phyloP scores from a whole-genome alignment of 1,284 basidiomycete genomes.

The Meira nashicola region DNA sequence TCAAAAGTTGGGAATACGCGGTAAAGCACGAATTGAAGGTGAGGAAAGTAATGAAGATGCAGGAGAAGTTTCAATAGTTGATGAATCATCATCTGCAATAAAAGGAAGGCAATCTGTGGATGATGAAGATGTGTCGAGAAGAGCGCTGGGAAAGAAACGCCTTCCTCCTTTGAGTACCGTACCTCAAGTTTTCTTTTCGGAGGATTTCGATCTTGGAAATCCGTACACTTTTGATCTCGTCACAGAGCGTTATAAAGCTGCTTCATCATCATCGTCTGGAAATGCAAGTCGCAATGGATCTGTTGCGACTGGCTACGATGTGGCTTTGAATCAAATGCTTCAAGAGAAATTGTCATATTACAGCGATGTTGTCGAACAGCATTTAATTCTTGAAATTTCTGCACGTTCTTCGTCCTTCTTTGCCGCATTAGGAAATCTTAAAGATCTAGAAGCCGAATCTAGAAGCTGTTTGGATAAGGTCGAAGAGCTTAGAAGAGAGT shows the following conservation, averaged over 20 bases:
- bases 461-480: slow-evolving; percentile 75
- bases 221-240: slow-evolving; percentile 76
- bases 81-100: slow-evolving; percentile 2
- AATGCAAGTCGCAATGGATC: slow-evolving; percentile 1
- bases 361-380: slow-evolving; percentile 88
- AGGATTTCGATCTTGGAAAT: slow-evolving; percentile 79
- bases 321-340: slow-evolving; percentile 59
- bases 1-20: slow-evolving; percentile 28
- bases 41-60: slow-evolving; percentile 13
- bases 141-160: slow-evolving; percentile 21
- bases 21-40: slow-evolving; percentile 24
- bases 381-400: slow-evolving; percentile 88
- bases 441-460: slow-evolving; percentile 84
- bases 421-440: slow-evolving; percentile 85
- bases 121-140: slow-evolving; percentile 8
- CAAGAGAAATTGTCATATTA: slow-evolving; percentile 90
- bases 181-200: slow-evolving; percentile 69
- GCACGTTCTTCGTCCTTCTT: slow-evolving; percentile 89
- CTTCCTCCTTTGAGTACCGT: slow-evolving; percentile 65
- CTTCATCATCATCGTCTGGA: slow-evolving; percentile 9
- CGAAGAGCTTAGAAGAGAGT: slow-evolving; percentile 65
- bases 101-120: slow-evolving; percentile 15
- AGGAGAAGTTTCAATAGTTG: neutral
- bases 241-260: slow-evolving; percentile 60
- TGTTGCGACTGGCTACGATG: slow-evolving; percentile 34